These are phyloP conservation scores for Pyricularia pennisetigena DNA, from an alignment of 2,329 filamentous ascomycete species.

Conservation along the genomic window DNA sequence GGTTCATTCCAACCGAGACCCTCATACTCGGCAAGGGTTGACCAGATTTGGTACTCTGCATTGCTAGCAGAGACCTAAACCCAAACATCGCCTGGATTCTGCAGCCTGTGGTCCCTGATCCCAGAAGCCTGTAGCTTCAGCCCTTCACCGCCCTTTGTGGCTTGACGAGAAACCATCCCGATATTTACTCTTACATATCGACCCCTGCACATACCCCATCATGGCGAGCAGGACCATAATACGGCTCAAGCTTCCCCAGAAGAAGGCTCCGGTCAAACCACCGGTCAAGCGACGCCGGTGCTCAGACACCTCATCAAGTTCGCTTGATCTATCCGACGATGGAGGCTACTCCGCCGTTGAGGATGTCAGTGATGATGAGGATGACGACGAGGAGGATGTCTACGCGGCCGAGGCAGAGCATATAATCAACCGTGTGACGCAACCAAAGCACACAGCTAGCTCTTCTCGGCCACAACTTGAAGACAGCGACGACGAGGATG, in stretches of 20 bases:
- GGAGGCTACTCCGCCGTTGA: slow-evolving; percentile 68
- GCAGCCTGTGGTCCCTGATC: neutral
- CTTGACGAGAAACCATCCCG: slow-evolving; percentile 8
- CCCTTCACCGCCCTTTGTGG: slow-evolving; percentile 27
- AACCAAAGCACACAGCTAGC: slow-evolving; percentile 23
- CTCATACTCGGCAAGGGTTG: neutral
- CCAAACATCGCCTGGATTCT: neutral
- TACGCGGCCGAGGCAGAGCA: slow-evolving; percentile 69
- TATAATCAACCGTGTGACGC: slow-evolving; percentile 43
- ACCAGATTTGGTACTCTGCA: neutral
- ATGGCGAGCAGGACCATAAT: slow-evolving; percentile 46
- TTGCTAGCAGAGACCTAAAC: neutral
- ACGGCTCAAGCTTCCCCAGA: slow-evolving; percentile 25
- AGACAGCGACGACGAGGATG: slow-evolving; percentile 24
- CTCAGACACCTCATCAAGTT: slow-evolving; percentile 40
- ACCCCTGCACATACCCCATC: slow-evolving; percentile 11
- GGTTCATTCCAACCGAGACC: neutral
- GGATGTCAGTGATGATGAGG: slow-evolving; percentile 65
- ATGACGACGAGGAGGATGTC: slow-evolving; percentile 72
- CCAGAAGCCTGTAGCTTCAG: neutral
- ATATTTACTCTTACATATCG: slow-evolving; percentile 6
- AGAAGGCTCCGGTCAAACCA: slow-evolving; percentile 7
- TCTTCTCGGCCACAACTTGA: slow-evolving; percentile 41
- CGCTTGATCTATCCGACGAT: slow-evolving; percentile 53
- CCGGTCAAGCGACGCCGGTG: slow-evolving; percentile 29